phyloP scores from a whole-genome alignment of 176 grass and related monocot species.

The Hyparrhenia diplandra region DNA sequence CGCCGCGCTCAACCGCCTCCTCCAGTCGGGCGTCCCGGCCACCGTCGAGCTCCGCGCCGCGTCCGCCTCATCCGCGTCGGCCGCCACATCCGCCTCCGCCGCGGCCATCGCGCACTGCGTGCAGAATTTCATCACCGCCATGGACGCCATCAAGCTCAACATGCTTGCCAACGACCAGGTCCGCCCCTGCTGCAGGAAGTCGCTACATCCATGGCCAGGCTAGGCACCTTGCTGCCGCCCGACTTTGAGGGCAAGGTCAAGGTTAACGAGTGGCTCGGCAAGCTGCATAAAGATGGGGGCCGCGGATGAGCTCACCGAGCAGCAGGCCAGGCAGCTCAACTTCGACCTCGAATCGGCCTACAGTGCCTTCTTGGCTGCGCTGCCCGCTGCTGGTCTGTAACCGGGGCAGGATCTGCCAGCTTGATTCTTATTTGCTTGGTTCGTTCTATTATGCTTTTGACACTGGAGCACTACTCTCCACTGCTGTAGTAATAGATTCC shows the following conservation, averaged over 20 bases:
- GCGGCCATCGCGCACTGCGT: slow-evolving; percentile 82
- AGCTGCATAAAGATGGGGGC: slow-evolving; percentile 90
- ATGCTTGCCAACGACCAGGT: slow-evolving; percentile 98
- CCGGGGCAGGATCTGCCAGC: neutral
- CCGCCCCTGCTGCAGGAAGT: slow-evolving; percentile 80
- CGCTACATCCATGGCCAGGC: slow-evolving; percentile 71
- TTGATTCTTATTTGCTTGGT: slow-evolving; percentile 12
- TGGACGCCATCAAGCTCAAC: slow-evolving; percentile 94
- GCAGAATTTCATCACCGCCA: slow-evolving; percentile 94
- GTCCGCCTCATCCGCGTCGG: slow-evolving; percentile 28
- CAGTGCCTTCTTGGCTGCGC: slow-evolving; percentile 77
- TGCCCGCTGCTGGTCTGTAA: slow-evolving; percentile 66
- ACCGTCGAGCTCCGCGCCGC: slow-evolving; percentile 88
- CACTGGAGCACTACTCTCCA: neutral
- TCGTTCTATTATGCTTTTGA: neutral
- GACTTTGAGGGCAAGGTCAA: slow-evolving; percentile 94
- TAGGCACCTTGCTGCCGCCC: slow-evolving; percentile 58
- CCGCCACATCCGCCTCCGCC: slow-evolving; percentile 42
- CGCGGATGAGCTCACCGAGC: slow-evolving; percentile 85
- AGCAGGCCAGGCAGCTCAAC: slow-evolving; percentile 89
- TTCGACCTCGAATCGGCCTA: slow-evolving; percentile 93
- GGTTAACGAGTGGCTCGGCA: slow-evolving; percentile 79
- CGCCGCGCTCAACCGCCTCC: slow-evolving; percentile 80
- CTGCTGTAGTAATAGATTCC: neutral
- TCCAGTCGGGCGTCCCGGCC: slow-evolving; percentile 86